Conservation (phyloP, 179 eudicot species). For the Beta macrorhiza region DNA sequence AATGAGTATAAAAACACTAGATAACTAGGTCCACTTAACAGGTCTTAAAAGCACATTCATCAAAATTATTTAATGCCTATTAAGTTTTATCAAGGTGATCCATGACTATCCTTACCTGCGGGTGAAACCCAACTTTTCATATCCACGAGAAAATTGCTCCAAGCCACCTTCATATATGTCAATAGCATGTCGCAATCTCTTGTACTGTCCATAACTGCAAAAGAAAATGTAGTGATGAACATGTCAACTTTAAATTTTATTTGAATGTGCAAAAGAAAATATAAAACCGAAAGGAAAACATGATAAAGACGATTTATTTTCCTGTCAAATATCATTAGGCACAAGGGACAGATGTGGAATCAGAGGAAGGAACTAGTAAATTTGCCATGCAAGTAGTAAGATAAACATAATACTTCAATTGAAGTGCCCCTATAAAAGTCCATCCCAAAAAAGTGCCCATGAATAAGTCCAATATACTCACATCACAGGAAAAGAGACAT, state of each 20-base stretch:
- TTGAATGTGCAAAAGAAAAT: not conserved
- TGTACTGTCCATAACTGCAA: constrained; percentile 68
- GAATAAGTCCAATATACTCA: not conserved
- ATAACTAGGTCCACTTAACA: not conserved
- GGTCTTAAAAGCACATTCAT: not conserved
- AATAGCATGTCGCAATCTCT: constrained; percentile 69
- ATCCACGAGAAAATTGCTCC: constrained; percentile 90
- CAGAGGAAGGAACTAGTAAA: not conserved
- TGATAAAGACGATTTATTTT: constrained; percentile 1
- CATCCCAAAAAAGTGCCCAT: not conserved
- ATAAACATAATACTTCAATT: not conserved
- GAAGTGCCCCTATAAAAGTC: no score
- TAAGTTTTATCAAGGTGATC: not conserved
- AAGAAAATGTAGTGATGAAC: constrained; percentile 9
- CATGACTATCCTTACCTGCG: constrained; percentile 50
- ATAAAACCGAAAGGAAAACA: not conserved
- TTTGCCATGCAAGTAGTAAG: constrained; percentile 8
- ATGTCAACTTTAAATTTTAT: not conserved
- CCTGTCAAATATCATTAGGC: not conserved
- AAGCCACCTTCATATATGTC: constrained; percentile 88
- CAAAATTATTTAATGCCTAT: not conserved
- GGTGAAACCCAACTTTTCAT: constrained; percentile 82
- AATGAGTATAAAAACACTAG: not conserved
- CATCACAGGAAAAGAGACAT: not conserved
- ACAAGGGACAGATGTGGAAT: not conserved